Conservation (phyloP, 306 rosid genomes). For the Malus asiatica region DNA sequence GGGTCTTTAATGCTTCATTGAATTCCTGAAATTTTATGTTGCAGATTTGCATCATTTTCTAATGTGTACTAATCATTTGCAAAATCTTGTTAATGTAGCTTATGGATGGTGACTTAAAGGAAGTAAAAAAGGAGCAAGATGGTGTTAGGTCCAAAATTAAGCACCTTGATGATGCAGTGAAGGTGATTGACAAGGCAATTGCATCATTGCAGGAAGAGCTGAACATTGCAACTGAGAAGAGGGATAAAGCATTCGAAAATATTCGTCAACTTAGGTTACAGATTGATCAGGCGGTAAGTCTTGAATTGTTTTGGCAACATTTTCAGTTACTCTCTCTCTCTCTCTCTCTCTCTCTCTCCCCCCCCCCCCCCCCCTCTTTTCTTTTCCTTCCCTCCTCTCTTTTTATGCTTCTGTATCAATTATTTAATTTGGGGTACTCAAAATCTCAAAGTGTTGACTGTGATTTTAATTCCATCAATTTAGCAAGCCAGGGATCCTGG, state of each 20-base stretch:
- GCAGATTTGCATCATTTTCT: not conserved
- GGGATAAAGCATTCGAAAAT: conserved; percentile 58
- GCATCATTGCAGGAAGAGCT: conserved; percentile 63
- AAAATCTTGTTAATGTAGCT: conserved; percentile 40
- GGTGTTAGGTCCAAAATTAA: conserved; percentile 66
- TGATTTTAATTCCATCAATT: not conserved
- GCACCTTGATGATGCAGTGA: conserved; percentile 64
- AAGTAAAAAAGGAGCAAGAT: conserved; percentile 84
- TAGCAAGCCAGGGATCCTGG: not conserved
- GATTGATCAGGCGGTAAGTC: conserved; percentile 76
- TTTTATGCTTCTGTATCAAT: not conserved
- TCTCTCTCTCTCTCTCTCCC: not conserved
- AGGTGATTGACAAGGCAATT: conserved; percentile 52
- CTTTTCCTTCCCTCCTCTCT: not conserved
- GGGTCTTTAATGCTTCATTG: conserved; percentile 3
- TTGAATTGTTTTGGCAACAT: not conserved
- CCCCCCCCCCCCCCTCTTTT: too few relatives aligned
- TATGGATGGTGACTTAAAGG: conserved; percentile 83
- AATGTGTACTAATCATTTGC: not conserved
- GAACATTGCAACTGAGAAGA: conserved; percentile 46
- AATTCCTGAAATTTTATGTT: not conserved
- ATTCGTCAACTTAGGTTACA: conserved; percentile 59
- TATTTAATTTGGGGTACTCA: not conserved
- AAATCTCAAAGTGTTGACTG: not conserved
- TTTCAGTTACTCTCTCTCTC: not conserved